Evolutionary conservation across 139 green algal genomes (phyloP).

Genomic region (Chlamydomonas sp.): DNA sequence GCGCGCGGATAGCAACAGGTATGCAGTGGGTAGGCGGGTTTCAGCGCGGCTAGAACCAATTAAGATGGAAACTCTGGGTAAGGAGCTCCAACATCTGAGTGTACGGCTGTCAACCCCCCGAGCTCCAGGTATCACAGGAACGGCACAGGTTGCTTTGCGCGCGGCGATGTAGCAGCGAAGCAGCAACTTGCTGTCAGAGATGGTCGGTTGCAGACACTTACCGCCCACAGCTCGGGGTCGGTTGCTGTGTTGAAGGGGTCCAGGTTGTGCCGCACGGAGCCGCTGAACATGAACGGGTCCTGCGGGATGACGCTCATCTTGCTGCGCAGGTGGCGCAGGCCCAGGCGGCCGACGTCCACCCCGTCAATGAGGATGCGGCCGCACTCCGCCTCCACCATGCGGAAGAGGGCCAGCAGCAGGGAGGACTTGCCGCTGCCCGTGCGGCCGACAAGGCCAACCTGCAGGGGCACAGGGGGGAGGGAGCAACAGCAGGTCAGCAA

Average conservation of each 20-base stretch:
- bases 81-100: not conserved
- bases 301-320: constrained; percentile 89
- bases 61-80: not conserved
- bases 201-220: not conserved
- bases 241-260: constrained; percentile 84
- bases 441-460: constrained; percentile 83
- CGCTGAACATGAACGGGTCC: constrained; percentile 93
- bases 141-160: too few relatives aligned
- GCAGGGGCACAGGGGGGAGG: not conserved
- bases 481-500: too few relatives aligned
- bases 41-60: not conserved
- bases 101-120: not conserved
- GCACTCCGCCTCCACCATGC: constrained; percentile 82
- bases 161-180: too few relatives aligned
- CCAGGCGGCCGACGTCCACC: constrained; percentile 78
- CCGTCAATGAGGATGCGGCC: constrained; percentile 88
- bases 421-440: constrained; percentile 90
- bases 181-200: too few relatives aligned
- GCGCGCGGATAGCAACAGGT: not conserved
- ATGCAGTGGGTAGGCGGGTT: too few relatives aligned
- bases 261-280: constrained; percentile 91
- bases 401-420: constrained; percentile 89
- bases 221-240: constrained; percentile 85
- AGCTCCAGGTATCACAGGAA: too few relatives aligned
- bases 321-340: constrained; percentile 78